Evolutionary conservation across 2,329 filamentous ascomycete species (phyloP), one percentile per base, ranked within the genome.

Genomic region (Huntiella omanensis): DNA sequence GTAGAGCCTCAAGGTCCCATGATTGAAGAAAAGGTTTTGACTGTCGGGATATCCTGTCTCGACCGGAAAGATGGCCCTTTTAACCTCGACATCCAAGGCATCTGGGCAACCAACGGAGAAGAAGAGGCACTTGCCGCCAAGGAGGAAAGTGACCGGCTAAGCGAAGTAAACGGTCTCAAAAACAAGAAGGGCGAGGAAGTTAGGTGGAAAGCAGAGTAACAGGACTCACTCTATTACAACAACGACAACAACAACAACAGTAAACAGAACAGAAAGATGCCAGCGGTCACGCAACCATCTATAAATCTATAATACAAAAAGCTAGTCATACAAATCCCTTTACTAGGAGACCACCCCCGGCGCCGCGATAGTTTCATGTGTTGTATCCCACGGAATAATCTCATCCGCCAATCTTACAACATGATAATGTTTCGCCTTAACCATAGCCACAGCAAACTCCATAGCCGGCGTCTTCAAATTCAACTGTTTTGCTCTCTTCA

Each of bases 1-100:
- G 79, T 95, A 4, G 87, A 96, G 64, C 91, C 91, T 32, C 88
- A 96, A 67, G 79, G 80, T 10, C 86, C 92, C 60, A 79, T 98
- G 62, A 64, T 95, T 59, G 75, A 81, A 51, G 82, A 92, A 56
- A 87, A 85, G 60, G 78, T 98, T 28, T 73, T 77, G 57, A 92
- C 79, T 22, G 68, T 98, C 15, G 91, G 91, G 1, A 77, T 96
- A 48, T 85, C 86, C 4, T 62, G 95, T 56, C 95, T 86, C 46
- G 91, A 98, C 61, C 73, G 91, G 12, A 72, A 92, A 34, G 81
- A 85, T 5, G 91, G 88, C 0, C 82, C 84, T 1, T 98, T 88
- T 62, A 83, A 93, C 60, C 66, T 98, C 35, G 80, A 76, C 51
- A 79, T 98, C 45, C 81, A 87, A 57, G 74, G 76, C 50, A 76